These are phyloP conservation scores for Westerdykella ornata DNA, from an alignment of 2,329 filamentous ascomycete genomes.

Conservation along the genomic window DNA sequence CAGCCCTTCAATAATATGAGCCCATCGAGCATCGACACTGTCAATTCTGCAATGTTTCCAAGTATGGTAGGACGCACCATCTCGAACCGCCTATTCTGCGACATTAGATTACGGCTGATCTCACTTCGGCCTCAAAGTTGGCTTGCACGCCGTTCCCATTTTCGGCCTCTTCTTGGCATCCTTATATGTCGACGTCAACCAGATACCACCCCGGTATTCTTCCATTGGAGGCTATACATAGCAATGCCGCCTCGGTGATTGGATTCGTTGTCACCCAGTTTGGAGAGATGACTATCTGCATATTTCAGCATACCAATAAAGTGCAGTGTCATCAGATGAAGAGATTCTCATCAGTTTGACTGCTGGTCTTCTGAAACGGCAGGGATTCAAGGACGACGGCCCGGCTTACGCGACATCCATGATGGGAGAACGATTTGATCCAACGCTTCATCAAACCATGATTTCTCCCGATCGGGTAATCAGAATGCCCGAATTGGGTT, in stretches of 20 bases:
- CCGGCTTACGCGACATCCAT: conserved; percentile 9
- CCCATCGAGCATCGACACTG: neutral
- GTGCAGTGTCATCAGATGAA: conserved; percentile 16
- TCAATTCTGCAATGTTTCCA: neutral
- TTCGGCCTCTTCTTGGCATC: conserved; percentile 11
- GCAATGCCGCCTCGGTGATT: conserved; percentile 8
- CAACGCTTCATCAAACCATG: neutral
- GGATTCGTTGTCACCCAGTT: too few species aligned
- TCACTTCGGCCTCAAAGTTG: conserved; percentile 1
- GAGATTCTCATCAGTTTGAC: conserved; percentile 2
- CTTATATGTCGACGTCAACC: conserved; percentile 11
- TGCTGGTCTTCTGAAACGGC: conserved; percentile 8
- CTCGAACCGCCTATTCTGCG: too few species aligned
- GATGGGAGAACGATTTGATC: neutral
- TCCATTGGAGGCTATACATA: conserved; percentile 17
- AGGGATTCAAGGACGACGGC: conserved; percentile 6
- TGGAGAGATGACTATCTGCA: too few species aligned
- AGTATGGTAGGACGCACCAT: too few species aligned
- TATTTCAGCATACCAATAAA: conserved; percentile 5
- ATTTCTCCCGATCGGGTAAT: too few species aligned
- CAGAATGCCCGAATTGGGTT: conserved; percentile 1
- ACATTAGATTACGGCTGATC: conserved; percentile 10
- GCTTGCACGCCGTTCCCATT: conserved; percentile 5
- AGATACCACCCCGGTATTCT: conserved; percentile 11
- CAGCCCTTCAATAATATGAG: neutral